Evolutionary conservation across 2,329 filamentous ascomycete genomes (phyloP), one percentile per base, ranked within the genome.

Genomic region (Coleophoma crateriformis): DNA sequence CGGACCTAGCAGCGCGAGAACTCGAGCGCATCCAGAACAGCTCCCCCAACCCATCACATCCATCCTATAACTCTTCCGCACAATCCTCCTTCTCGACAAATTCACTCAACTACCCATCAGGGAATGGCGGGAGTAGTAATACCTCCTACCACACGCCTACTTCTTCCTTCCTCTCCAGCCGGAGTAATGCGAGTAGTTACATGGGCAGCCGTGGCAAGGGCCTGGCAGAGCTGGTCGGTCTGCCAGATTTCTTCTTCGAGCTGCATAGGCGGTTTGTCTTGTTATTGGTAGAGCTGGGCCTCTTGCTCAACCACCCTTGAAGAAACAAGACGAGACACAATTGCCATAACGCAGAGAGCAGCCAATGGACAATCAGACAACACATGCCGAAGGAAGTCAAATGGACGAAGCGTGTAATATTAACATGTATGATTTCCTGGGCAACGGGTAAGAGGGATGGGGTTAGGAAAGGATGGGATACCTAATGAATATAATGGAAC

Each of bases 221-320:
- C 3, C 68, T 87, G 45, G 80, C 83, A 0, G 83, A 87, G 66
- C 70, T 87, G 38, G 79, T 85, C 27, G 83, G 83, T 17, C 70
- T 81, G 57, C 81, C 83, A 4, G 82, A 86, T 61, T 83, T 87
- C 59, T 87, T 87, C 57, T 78, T 86, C 49, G 78, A 85, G 67
- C 67, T 87, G 52, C 83, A 87, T 63, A 70, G 74, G 37, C 74
- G 75, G 54, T 87, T 87, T 60, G 83, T 86, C 22, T 74, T 76
- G 60, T 69, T 87, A 38, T 67, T 86, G 47, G 71, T 83, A 14
- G 79, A 85, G 63, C 17, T 52, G 10, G 46, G 46, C 4, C 20
- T 35, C 17, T 32, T 45, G 19, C 40, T 45, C 20, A 44, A 44
- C 12, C 41, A 27, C 14, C 41, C 41, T n/a, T 44, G 41, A 44